A percentile compares a stretch with the other conserved stretches of the same genome.
phyloP scores from a whole-genome alignment of 345 rosid species.

The Physaria fendleri region DNA sequence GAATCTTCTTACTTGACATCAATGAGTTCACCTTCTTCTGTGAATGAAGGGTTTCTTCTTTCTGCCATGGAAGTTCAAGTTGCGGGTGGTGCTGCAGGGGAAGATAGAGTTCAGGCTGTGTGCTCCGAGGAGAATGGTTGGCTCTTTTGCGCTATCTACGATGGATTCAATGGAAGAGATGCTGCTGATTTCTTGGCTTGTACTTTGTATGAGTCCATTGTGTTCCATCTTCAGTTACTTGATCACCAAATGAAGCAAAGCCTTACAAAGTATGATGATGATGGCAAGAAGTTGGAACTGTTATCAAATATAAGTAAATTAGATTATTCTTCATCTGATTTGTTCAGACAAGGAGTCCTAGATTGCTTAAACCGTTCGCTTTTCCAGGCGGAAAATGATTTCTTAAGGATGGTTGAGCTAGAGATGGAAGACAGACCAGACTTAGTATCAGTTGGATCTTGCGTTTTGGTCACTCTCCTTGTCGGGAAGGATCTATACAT shows the following conservation, averaged over 20 bases:
- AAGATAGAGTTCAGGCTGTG: slow-evolving; percentile 96
- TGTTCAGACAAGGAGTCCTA: slow-evolving; percentile 57
- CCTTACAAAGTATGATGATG: slow-evolving; percentile 20
- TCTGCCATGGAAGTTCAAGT: slow-evolving; percentile 75
- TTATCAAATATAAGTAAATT: slow-evolving; percentile 25
- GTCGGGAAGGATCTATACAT: slow-evolving; percentile 68
- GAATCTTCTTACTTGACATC: slow-evolving; percentile 53
- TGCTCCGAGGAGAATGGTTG: slow-evolving; percentile 95
- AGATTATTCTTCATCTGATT: slow-evolving; percentile 32
- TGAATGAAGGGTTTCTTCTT: slow-evolving; percentile 50
- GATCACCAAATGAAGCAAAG: slow-evolving; percentile 51
- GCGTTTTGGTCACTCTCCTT: slow-evolving; percentile 81
- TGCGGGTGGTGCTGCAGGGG: slow-evolving; percentile 99
- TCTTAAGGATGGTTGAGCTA: slow-evolving; percentile 86
- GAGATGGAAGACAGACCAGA: slow-evolving; percentile 99
- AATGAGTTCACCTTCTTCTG: slow-evolving; percentile 53
- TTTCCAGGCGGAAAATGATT: slow-evolving; percentile 79
- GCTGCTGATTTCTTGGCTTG: slow-evolving; percentile 98
- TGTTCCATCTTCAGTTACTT: slow-evolving; percentile 46
- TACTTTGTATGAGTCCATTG: slow-evolving; percentile 74
- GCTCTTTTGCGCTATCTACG: slow-evolving; percentile 88
- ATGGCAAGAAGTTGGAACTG: slow-evolving; percentile 22
- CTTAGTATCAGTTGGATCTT: slow-evolving; percentile 88
- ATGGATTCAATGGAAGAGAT: slow-evolving; percentile 95
- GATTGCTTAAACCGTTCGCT: slow-evolving; percentile 77